phyloP scores from a whole-genome alignment of 176 grass and related monocot genomes.

The Musa schizocarpa region DNA sequence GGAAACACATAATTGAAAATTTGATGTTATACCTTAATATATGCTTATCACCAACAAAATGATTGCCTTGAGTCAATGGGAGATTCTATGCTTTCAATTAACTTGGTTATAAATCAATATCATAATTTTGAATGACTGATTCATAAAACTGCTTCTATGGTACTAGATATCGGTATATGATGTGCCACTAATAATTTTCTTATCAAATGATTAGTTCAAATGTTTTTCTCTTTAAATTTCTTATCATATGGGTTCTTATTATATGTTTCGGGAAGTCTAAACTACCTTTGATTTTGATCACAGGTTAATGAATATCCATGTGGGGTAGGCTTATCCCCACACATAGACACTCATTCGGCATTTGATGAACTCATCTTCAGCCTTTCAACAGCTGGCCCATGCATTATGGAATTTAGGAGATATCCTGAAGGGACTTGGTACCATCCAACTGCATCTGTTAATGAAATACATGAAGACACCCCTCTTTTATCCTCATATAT shows the following conservation, averaged over 20 bases:
- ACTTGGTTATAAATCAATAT: constrained; percentile 1
- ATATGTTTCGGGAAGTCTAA: not conserved
- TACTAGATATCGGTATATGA: not conserved
- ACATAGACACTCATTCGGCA: constrained; percentile 93
- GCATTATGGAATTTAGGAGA: constrained; percentile 95
- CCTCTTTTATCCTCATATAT: constrained; percentile 21
- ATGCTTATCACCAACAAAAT: too few species aligned
- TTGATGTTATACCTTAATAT: too few species aligned
- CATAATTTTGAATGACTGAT: not conserved
- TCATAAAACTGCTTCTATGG: not conserved
- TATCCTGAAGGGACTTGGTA: constrained; percentile 55
- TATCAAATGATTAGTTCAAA: not conserved
- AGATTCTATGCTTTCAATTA: too few species aligned
- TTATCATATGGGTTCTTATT: not conserved
- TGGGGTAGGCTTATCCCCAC: constrained; percentile 89
- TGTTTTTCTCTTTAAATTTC: not conserved
- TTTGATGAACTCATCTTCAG: constrained; percentile 95
- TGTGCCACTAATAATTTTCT: not conserved
- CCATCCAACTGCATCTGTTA: constrained; percentile 31
- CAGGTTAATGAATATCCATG: constrained; percentile 94
- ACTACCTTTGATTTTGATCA: constrained; percentile 26
- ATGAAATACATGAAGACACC: constrained; percentile 38
- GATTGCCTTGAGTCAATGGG: too few species aligned
- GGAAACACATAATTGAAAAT: too few species aligned
- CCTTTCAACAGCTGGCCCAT: constrained; percentile 77